A percentile compares a stretch with the other conserved stretches of the same genome.
phyloP scores from a whole-genome alignment of 129 eudicot genomes.

The Pittosporum tobira region DNA sequence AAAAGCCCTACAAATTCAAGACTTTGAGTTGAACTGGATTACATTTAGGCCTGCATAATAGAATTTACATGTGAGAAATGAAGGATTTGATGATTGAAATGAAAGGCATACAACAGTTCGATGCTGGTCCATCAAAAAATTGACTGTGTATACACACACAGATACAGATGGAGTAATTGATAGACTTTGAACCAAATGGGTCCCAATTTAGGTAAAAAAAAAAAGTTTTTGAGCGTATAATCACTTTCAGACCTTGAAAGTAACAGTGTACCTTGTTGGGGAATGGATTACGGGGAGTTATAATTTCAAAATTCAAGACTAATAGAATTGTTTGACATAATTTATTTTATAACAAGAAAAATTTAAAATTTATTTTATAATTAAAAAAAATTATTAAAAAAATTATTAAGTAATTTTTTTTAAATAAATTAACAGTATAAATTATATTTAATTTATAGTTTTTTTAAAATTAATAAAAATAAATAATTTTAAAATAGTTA shows the following conservation, averaged over 20 bases:
- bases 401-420: no score
- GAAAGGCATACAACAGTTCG: slow-evolving; percentile 19
- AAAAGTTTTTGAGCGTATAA: slow-evolving; percentile 19
- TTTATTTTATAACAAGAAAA: no score
- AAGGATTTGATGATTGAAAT: slow-evolving; percentile 17
- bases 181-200: slow-evolving; percentile 33
- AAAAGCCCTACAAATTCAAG: neutral
- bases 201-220: slow-evolving; percentile 38
- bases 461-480: no score
- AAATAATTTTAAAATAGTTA: no score
- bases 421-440: no score
- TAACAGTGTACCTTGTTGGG: slow-evolving; percentile 20
- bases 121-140: slow-evolving; percentile 35
- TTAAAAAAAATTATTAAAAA: no score
- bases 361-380: no score
- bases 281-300: slow-evolving; percentile 20
- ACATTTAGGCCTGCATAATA: slow-evolving; percentile 16
- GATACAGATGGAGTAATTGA: slow-evolving; percentile 9
- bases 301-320: slow-evolving; percentile 6
- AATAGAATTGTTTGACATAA: no score
- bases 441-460: no score
- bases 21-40: neutral
- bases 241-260: slow-evolving; percentile 19
- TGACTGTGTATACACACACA: neutral
- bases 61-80: slow-evolving; percentile 28